These are phyloP conservation scores for Paraconiothyrium brasiliense DNA, from an alignment of 2,329 filamentous ascomycete species.

Conservation along the genomic window DNA sequence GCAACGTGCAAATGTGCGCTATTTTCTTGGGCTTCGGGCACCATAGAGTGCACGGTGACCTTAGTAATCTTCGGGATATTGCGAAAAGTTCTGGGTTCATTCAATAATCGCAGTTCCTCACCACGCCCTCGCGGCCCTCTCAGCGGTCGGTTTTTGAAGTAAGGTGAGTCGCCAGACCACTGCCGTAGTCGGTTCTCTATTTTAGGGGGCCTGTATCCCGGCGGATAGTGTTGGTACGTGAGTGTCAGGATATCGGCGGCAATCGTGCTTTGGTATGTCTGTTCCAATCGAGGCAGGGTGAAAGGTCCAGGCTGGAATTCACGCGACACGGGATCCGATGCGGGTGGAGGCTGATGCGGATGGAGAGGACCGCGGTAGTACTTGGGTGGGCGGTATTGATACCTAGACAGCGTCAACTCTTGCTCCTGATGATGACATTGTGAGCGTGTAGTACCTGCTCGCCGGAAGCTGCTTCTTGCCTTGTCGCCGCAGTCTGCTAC, in stretches of 20 bases:
- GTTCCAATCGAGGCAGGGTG: slow-evolving; percentile 82
- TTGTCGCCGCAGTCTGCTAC: slow-evolving; percentile 53
- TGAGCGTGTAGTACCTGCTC: slow-evolving; percentile 58
- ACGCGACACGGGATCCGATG: slow-evolving; percentile 86
- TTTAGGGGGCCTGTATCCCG: slow-evolving; percentile 72
- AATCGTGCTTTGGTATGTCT: slow-evolving; percentile 89
- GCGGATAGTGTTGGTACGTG: slow-evolving; percentile 85
- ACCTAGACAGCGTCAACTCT: slow-evolving; percentile 64
- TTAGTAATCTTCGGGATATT: slow-evolving; percentile 85
- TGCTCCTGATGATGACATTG: neutral
- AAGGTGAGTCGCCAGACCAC: slow-evolving; percentile 92
- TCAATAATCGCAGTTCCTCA: slow-evolving; percentile 73
- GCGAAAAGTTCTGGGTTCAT: slow-evolving; percentile 74
- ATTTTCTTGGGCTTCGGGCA: slow-evolving; percentile 73
- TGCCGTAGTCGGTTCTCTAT: slow-evolving; percentile 73
- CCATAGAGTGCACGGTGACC: slow-evolving; percentile 82
- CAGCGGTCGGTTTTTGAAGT: slow-evolving; percentile 89
- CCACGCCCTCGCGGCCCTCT: slow-evolving; percentile 85
- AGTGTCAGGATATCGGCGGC: slow-evolving; percentile 88
- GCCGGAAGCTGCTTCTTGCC: slow-evolving; percentile 58
- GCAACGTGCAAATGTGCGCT: slow-evolving; percentile 82
- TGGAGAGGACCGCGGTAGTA: slow-evolving; percentile 94
- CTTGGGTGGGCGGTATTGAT: slow-evolving; percentile 93
- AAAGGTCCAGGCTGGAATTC: slow-evolving; percentile 92
- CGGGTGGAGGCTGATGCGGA: slow-evolving; percentile 87